Evolutionary conservation across 139 green algal species (phyloP).

Genomic region (Picochlorum sp.): DNA sequence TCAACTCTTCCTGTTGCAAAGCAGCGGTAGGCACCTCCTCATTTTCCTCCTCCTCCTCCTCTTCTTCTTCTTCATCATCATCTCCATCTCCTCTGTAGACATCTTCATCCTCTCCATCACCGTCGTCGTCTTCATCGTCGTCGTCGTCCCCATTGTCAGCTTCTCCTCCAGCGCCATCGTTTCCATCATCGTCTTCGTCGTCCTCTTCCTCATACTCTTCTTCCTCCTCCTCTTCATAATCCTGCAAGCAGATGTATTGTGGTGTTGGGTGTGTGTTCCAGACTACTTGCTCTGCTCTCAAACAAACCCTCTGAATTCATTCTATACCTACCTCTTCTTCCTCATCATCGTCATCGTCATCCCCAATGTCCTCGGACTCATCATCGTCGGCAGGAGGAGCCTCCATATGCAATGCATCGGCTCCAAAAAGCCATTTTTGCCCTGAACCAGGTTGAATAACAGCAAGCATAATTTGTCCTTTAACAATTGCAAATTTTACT

Average conservation of each 20-base stretch:
- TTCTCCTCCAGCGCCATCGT: constrained; percentile 3
- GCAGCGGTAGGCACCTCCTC: constrained; percentile 2
- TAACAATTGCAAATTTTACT: too few relatives aligned
- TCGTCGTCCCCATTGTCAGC: background rate
- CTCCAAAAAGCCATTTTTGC: too few relatives aligned
- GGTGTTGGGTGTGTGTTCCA: too few relatives aligned
- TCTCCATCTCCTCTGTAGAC: background rate
- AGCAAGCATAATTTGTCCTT: too few relatives aligned
- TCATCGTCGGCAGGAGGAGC: background rate
- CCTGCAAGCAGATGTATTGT: too few relatives aligned
- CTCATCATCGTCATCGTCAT: background rate
- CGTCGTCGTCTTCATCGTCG: background rate
- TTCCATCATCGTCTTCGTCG: background rate
- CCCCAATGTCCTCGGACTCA: background rate
- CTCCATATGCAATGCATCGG: too few relatives aligned
- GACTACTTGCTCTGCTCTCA: too few relatives aligned
- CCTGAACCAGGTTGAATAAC: too few relatives aligned
- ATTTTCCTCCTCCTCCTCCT: constrained; percentile 4
- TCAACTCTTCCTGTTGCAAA: background rate
- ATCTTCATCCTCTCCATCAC: background rate
- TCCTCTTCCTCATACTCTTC: constrained; percentile 16
- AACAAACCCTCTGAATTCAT: too few relatives aligned
- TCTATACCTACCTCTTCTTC: background rate
- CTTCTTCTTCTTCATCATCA: constrained; percentile 4
- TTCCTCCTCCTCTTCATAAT: constrained; percentile 22